Evolutionary conservation across 768 basidiomycete genomes (phyloP).

Genomic region (Lentinula aciculospora): DNA sequence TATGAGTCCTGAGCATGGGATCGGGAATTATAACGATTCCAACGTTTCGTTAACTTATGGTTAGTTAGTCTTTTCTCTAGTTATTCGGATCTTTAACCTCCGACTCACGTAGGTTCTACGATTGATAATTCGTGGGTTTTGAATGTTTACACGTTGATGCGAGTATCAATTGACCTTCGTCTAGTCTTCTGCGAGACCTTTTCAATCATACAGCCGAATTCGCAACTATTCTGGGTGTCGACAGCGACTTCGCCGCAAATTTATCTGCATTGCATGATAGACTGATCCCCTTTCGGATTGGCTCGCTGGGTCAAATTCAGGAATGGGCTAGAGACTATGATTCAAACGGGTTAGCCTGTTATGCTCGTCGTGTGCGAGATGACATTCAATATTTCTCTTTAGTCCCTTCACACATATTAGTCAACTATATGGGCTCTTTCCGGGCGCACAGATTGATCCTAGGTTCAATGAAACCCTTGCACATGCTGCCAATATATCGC

Average conservation of each 20-base stretch:
- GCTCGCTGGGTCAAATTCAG: slow-evolving; percentile 10
- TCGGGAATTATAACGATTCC: slow-evolving; percentile 4
- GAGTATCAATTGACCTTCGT: background rate
- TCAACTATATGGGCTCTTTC: slow-evolving; percentile 12
- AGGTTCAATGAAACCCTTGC: slow-evolving; percentile 11
- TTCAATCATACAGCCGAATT: slow-evolving; percentile 9
- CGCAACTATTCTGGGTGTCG: slow-evolving; percentile 10
- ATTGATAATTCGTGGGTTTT: slow-evolving; percentile 13
- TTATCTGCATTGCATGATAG: slow-evolving; percentile 3
- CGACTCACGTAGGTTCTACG: slow-evolving; percentile 5
- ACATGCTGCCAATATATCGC: slow-evolving; percentile 10
- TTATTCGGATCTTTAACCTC: background rate
- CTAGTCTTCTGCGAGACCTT: slow-evolving; percentile 8
- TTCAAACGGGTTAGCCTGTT: background rate
- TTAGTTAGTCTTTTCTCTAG: background rate
- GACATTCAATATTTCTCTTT: background rate
- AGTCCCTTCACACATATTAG: slow-evolving; percentile 12
- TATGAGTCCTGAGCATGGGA: slow-evolving; percentile 10
- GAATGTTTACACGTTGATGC: background rate
- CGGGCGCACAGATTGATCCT: slow-evolving; percentile 12
- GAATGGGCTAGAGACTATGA: slow-evolving; percentile 12
- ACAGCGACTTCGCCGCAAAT: slow-evolving; percentile 7
- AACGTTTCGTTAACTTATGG: slow-evolving; percentile 7
- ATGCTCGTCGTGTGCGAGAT: background rate
- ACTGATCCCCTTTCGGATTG: slow-evolving; percentile 12